A percentile compares a stretch with the other conserved stretches of the same genome.
Evolutionary conservation across 2,329 filamentous ascomycete genomes (phyloP).

Genomic region (Rosellinia necatrix): DNA sequence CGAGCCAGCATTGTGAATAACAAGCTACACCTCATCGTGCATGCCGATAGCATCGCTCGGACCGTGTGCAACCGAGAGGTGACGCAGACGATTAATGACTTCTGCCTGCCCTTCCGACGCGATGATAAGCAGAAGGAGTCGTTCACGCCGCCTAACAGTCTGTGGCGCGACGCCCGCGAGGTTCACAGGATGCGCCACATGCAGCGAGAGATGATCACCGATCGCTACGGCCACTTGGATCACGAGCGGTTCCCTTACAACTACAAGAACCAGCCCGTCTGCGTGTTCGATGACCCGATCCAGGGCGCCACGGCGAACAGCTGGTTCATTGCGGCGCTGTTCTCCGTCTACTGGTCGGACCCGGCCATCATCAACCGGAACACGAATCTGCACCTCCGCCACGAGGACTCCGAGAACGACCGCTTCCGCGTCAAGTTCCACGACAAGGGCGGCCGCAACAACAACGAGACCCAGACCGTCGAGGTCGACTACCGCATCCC

Average conservation of each 20-base stretch:
- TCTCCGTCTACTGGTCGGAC: slow-evolving; percentile 52
- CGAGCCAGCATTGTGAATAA: slow-evolving; percentile 50
- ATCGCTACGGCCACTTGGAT: slow-evolving; percentile 38
- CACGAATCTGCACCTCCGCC: slow-evolving; percentile 25
- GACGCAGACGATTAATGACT: slow-evolving; percentile 48
- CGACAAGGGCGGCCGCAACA: slow-evolving; percentile 51
- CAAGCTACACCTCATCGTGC: slow-evolving; percentile 48
- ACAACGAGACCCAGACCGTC: slow-evolving; percentile 44
- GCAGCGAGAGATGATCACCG: slow-evolving; percentile 40
- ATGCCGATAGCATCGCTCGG: slow-evolving; percentile 42
- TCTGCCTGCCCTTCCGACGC: slow-evolving; percentile 45
- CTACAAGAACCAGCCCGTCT: slow-evolving; percentile 30
- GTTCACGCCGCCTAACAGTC: slow-evolving; percentile 47
- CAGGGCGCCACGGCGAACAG: slow-evolving; percentile 49
- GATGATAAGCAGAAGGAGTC: slow-evolving; percentile 34
- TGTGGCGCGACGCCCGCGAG: slow-evolving; percentile 49
- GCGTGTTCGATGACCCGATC: slow-evolving; percentile 48
- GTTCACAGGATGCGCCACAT: slow-evolving; percentile 42
- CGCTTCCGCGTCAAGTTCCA: slow-evolving; percentile 45
- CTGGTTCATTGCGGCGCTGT: slow-evolving; percentile 51
- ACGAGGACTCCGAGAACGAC: slow-evolving; percentile 29
- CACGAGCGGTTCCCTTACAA: slow-evolving; percentile 9
- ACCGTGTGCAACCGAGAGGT: slow-evolving; percentile 47
- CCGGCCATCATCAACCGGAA: slow-evolving; percentile 47
- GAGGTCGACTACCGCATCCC: slow-evolving; percentile 51